Percentiles rank a stretch among this genome's conserved stretches.
These are phyloP conservation scores for Davidsoniella eucalypti DNA, from an alignment of 2,329 filamentous ascomycete species.

Conservation along the genomic window DNA sequence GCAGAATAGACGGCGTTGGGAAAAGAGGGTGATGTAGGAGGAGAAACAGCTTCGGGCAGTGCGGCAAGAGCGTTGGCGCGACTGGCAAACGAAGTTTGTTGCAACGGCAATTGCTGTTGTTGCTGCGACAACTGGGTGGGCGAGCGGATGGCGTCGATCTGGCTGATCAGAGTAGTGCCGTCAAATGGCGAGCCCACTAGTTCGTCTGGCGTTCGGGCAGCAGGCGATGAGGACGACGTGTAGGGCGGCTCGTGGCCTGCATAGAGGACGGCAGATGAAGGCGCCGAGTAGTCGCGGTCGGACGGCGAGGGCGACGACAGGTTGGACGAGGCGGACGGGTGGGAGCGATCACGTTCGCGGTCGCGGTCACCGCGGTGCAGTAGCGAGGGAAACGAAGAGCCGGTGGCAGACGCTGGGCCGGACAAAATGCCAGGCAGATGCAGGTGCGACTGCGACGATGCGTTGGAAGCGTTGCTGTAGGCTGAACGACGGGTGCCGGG, in stretches of 20 bases:
- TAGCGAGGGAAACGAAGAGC: conserved; percentile 12
- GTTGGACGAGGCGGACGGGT: conserved; percentile 1
- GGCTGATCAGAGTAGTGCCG: conserved; percentile 2
- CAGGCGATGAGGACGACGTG: not conserved
- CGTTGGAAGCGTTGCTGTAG: conserved; percentile 24
- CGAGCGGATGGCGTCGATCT: conserved; percentile 9
- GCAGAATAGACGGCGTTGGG: not conserved
- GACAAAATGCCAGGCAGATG: conserved; percentile 17
- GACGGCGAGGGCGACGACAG: conserved; percentile 9
- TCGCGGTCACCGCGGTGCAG: conserved; percentile 12
- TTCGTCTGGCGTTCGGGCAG: conserved; percentile 6
- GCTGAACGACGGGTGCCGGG: conserved; percentile 20
- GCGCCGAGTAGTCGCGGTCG: conserved; percentile 11
- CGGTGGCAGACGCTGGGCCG: conserved; percentile 17
- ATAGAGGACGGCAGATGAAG: conserved; percentile 10
- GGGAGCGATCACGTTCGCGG: conserved; percentile 3
- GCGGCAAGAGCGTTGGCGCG: conserved; percentile 12
- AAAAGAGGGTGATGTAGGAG: conserved; percentile 6
- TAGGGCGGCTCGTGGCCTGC: not conserved
- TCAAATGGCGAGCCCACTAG: conserved; percentile 9
- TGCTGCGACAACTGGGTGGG: conserved; percentile 2
- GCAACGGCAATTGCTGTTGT: conserved; percentile 1
- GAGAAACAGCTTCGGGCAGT: conserved; percentile 11
- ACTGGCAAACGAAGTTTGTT: conserved; percentile 9
- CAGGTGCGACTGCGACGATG: conserved; percentile 11